Conservation (phyloP, 2,329 filamentous ascomycete genomes). For the Colletotrichum destructivum region DNA sequence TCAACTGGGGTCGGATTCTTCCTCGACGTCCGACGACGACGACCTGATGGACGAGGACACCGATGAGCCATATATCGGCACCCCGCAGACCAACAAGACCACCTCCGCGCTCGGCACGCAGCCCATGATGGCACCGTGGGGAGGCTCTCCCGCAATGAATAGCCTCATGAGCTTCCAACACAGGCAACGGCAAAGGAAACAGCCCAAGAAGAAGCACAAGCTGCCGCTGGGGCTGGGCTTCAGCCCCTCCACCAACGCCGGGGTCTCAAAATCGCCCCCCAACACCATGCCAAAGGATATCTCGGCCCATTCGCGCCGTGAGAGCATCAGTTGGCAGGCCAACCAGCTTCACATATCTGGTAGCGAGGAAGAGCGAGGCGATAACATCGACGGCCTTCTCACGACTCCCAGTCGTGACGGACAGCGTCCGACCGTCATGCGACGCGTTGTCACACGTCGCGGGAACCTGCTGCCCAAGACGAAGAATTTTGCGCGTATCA, state of each 20-base stretch:
- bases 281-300: constrained; percentile 56
- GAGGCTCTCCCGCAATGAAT: constrained; percentile 79
- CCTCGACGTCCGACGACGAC: constrained; percentile 80
- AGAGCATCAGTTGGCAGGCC: constrained; percentile 92
- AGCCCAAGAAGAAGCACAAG: constrained; percentile 70
- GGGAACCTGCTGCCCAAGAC: constrained; percentile 96
- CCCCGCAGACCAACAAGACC: constrained; percentile 81
- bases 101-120: constrained; percentile 61
- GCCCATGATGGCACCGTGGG: constrained; percentile 73
- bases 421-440: constrained; percentile 80
- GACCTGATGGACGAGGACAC: constrained; percentile 81
- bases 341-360: constrained; percentile 88
- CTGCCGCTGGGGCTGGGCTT: constrained; percentile 68
- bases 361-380: constrained; percentile 80
- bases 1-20: constrained; percentile 81
- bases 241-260: constrained; percentile 56
- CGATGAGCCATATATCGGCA: constrained; percentile 86
- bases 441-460: constrained; percentile 85
- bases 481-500: constrained; percentile 93
- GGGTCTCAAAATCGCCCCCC: constrained; percentile 82
- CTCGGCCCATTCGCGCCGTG: constrained; percentile 74
- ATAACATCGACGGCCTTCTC: constrained; percentile 67
- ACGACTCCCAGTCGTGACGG: constrained; percentile 65
- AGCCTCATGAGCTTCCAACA: constrained; percentile 89
- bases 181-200: constrained; percentile 79